Conservation (phyloP, 495 filamentous ascomycete species). For the Penicillium atrosanguineum region DNA sequence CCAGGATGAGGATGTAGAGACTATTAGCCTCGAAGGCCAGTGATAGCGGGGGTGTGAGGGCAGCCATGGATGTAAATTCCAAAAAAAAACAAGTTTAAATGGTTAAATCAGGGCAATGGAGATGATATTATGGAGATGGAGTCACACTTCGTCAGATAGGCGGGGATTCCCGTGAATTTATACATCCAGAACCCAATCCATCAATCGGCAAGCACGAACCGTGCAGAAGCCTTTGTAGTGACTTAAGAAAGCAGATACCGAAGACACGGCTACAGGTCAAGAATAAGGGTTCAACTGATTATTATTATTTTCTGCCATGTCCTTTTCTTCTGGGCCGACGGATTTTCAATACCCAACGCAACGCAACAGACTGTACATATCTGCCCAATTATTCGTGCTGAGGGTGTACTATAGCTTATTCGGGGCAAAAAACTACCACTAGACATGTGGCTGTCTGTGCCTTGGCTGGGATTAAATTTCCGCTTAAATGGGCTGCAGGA, state of each 20-base stretch:
- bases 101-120: too few species aligned
- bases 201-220: too few species aligned
- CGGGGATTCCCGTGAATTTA: too few species aligned
- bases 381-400: neutral
- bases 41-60: neutral
- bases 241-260: neutral
- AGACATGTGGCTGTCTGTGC: neutral
- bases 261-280: neutral
- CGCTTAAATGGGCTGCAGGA: too few species aligned
- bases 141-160: too few species aligned
- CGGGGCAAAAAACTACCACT: neutral
- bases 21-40: conserved; percentile 8
- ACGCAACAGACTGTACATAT: neutral
- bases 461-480: neutral
- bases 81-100: too few species aligned
- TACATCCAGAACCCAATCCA: too few species aligned
- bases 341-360: neutral
- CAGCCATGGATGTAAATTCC: neutral
- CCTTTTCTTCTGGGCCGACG: neutral
- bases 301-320: neutral
- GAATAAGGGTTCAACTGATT: neutral
- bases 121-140: too few species aligned
- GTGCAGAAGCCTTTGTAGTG: too few species aligned
- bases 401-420: neutral
- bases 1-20: conserved; percentile 20